Evolutionary conservation across 139 green algal genomes (phyloP), one percentile per base, ranked within the genome.

Genomic region (Micractinium conductrix): DNA sequence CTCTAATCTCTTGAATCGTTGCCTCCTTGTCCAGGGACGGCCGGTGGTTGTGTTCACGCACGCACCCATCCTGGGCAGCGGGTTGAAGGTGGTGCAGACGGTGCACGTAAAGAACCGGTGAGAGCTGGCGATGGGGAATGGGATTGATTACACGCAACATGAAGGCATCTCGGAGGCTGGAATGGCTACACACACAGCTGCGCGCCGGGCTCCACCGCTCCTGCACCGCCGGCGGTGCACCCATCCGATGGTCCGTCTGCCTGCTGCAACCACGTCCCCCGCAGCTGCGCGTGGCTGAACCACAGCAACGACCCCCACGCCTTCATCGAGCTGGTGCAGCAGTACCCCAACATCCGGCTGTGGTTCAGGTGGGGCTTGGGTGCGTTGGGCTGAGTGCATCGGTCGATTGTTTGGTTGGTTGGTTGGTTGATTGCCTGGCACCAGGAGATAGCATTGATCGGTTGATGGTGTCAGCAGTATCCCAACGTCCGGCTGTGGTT

Each of bases 81-180:
- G 94, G 3, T 86, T 97, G 40, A 96, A 94, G 81, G 73, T 85
- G 58, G 79, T 96, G 19, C 90, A 96, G 85, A 80, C 91, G 28
- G 89, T 98, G 60, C 95, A 98, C 68, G 93, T 98, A 45, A 96
- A 96, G 88, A 98, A 98, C 84, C 81, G 95, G 43, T 97, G 93
- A 19, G 40, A 17, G 60, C 16, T 69, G 60, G 16, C 7, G 26
- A 28, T 74, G 16, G 2, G 2, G 21, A 74, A 6, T 30, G 12
- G 67, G 12, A 58, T 10, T 16, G 48, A 24, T 10, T 58, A 16
- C 48, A 58, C 16, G 48, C 48, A 58, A 44, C 2, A 28, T 74
- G 67, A 16, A 42, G 8, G 63, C 8, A n/a, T 42, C 5, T 9
- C 22, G 30, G 28, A n/a, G 63, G 30, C 4, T 67, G 63, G 16